Evolutionary conservation across 2,329 filamentous ascomycete species (phyloP).

Genomic region (Bipolaris cookei): DNA sequence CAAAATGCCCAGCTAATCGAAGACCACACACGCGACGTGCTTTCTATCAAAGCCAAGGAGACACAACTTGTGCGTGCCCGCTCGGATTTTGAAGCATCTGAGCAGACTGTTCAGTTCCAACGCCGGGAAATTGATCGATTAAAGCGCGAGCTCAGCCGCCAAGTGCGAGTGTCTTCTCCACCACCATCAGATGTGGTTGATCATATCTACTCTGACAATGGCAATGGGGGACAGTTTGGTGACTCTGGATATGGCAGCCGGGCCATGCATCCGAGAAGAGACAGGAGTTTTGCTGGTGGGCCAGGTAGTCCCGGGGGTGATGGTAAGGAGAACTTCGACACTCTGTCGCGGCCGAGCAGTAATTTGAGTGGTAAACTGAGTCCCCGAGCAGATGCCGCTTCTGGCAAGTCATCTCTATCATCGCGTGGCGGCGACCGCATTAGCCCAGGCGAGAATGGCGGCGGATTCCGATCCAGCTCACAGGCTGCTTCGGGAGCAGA

Average conservation of each 20-base stretch:
- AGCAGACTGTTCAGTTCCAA: slow-evolving; percentile 83
- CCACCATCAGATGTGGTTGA: slow-evolving; percentile 55
- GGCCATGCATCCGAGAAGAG: slow-evolving; percentile 50
- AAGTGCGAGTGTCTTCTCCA: slow-evolving; percentile 61
- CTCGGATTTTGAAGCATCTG: slow-evolving; percentile 86
- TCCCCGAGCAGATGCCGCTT: slow-evolving; percentile 45
- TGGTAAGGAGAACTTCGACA: slow-evolving; percentile 58
- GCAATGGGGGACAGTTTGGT: slow-evolving; percentile 45
- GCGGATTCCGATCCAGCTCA: slow-evolving; percentile 29
- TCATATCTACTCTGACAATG: slow-evolving; percentile 62
- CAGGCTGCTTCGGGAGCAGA: slow-evolving; percentile 60
- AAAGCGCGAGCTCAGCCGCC: slow-evolving; percentile 77
- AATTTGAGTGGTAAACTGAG: slow-evolving; percentile 50
- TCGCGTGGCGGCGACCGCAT: slow-evolving; percentile 44
- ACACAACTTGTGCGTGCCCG: slow-evolving; percentile 92
- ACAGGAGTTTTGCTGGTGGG: slow-evolving; percentile 36
- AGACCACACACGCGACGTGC: slow-evolving; percentile 91
- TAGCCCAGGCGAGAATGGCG: slow-evolving; percentile 40
- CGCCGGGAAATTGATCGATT: slow-evolving; percentile 88
- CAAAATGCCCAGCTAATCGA: slow-evolving; percentile 97
- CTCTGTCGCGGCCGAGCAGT: slow-evolving; percentile 43
- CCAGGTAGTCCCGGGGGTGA: slow-evolving; percentile 48
- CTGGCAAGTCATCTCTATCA: slow-evolving; percentile 40
- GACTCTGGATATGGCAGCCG: slow-evolving; percentile 44
- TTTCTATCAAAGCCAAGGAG: slow-evolving; percentile 98